These are phyloP conservation scores for Dionaea muscipula DNA, from an alignment of 179 eudicot genomes.

Conservation along the genomic window DNA sequence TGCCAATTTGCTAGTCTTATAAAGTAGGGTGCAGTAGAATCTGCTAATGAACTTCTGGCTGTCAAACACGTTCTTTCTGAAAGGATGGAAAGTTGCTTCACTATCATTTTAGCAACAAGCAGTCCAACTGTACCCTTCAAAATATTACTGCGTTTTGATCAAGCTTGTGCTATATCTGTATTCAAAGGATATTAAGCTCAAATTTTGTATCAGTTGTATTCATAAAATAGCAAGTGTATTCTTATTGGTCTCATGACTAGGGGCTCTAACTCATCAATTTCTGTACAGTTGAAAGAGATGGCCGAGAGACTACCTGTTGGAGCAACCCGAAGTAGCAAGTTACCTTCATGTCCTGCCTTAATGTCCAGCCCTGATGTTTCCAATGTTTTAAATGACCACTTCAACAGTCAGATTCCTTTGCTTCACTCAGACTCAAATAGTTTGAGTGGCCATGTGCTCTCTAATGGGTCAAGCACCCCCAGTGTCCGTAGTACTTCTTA, in stretches of 20 bases:
- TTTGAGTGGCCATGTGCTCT: conserved; percentile 28
- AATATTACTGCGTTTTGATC: too few species aligned
- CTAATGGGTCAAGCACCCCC: conserved; percentile 39
- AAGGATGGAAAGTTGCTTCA: too few species aligned
- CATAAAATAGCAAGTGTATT: too few species aligned
- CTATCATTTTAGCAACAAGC: too few species aligned
- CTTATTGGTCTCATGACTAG: background rate
- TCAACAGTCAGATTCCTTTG: conserved; percentile 26
- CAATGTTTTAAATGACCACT: conserved; percentile 30
- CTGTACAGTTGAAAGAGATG: conserved; percentile 67
- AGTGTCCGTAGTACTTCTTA: conserved; percentile 36
- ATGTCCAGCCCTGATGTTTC: conserved; percentile 29
- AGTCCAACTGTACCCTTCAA: too few species aligned
- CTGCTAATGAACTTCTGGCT: too few species aligned
- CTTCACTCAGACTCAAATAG: conserved; percentile 41
- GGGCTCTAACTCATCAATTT: background rate
- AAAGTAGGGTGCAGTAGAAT: too few species aligned
- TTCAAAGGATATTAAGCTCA: too few species aligned
- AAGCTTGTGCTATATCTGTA: too few species aligned
- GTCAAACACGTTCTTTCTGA: too few species aligned
- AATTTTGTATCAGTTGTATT: too few species aligned
- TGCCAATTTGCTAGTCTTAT: too few species aligned
- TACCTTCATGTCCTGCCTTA: conserved; percentile 36
- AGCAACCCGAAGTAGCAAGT: conserved; percentile 44
- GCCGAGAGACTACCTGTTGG: conserved; percentile 85